A percentile compares a stretch with the other conserved stretches of the same genome.
Evolutionary conservation across 768 basidiomycete genomes (phyloP).

Genomic region (Hemileccinum impolitum): DNA sequence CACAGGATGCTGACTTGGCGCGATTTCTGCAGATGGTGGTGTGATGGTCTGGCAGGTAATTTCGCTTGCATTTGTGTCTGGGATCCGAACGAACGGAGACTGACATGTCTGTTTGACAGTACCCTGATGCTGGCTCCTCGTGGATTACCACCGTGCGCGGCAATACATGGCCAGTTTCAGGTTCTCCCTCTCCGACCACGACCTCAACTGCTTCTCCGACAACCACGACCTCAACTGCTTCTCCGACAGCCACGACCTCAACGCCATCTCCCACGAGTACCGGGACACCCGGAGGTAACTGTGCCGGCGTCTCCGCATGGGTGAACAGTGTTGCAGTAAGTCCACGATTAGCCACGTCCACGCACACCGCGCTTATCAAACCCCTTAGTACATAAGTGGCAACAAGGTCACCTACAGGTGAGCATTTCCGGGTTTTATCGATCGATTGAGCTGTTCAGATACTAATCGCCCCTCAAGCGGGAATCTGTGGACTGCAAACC

Average conservation of each 20-base stretch:
- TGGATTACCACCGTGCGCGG: constrained; percentile 40
- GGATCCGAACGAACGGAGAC: neutral
- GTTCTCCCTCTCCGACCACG: neutral
- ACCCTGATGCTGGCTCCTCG: constrained; percentile 34
- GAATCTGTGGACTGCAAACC: constrained; percentile 45
- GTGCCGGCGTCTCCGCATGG: constrained; percentile 44
- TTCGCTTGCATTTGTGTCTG: neutral
- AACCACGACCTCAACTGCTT: neutral
- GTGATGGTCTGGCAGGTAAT: constrained; percentile 40
- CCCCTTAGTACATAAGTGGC: constrained; percentile 40
- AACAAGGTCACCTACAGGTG: constrained; percentile 40
- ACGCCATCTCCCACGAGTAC: constrained; percentile 18
- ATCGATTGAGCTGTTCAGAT: neutral
- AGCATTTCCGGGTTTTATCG: constrained; percentile 8
- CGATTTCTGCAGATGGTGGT: constrained; percentile 28
- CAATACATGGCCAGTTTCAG: constrained; percentile 33
- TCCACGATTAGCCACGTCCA: neutral
- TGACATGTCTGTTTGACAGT: constrained; percentile 21
- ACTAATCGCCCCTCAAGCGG: constrained; percentile 29
- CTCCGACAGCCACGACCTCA: neutral
- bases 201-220: neutral
- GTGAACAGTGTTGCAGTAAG: constrained; percentile 33
- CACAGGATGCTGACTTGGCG: neutral
- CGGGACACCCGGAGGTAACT: constrained; percentile 28
- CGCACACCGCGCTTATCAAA: neutral